phyloP scores from a whole-genome alignment of 177 flowering plant genomes.

The Tripterygium wilfordii region DNA sequence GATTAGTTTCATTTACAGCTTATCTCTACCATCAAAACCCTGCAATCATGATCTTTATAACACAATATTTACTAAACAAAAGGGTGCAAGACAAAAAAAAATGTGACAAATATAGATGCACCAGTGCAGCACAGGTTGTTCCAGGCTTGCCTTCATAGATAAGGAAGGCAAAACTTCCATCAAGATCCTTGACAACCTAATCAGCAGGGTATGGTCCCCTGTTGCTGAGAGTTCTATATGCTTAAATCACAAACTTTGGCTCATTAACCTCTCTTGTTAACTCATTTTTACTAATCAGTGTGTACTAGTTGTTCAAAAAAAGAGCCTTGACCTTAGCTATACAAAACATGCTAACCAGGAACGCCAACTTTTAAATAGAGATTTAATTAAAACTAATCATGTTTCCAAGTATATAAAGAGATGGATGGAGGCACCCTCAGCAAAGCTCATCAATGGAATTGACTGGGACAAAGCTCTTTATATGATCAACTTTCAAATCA shows the following conservation, averaged over 20 bases:
- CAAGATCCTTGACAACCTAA: constrained; percentile 74
- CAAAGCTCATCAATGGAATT: too few relatives aligned
- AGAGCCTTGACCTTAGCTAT: too few relatives aligned
- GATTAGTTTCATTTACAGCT: too few relatives aligned
- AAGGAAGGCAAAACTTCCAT: constrained; percentile 75
- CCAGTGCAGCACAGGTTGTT: constrained; percentile 72
- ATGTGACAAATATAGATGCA: constrained; percentile 7
- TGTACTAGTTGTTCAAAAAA: constrained; percentile 59
- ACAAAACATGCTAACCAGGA: too few relatives aligned
- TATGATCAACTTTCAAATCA: too few relatives aligned
- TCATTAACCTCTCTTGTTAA: constrained; percentile 56
- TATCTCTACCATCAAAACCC: constrained; percentile 78
- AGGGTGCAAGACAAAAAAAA: background rate
- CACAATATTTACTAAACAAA: background rate
- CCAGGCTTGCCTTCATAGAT: constrained; percentile 59
- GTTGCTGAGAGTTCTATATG: constrained; percentile 75
- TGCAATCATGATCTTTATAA: constrained; percentile 10
- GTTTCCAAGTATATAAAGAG: too few relatives aligned
- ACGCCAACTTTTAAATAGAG: too few relatives aligned
- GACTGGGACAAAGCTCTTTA: too few relatives aligned
- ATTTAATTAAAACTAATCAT: too few relatives aligned
- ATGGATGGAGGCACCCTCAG: too few relatives aligned
- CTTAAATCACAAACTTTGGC: constrained; percentile 77
- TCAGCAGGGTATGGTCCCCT: constrained; percentile 83
- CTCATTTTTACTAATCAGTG: constrained; percentile 68